phyloP scores from a whole-genome alignment of 306 rosid species.

The Bauhinia variegata region DNA sequence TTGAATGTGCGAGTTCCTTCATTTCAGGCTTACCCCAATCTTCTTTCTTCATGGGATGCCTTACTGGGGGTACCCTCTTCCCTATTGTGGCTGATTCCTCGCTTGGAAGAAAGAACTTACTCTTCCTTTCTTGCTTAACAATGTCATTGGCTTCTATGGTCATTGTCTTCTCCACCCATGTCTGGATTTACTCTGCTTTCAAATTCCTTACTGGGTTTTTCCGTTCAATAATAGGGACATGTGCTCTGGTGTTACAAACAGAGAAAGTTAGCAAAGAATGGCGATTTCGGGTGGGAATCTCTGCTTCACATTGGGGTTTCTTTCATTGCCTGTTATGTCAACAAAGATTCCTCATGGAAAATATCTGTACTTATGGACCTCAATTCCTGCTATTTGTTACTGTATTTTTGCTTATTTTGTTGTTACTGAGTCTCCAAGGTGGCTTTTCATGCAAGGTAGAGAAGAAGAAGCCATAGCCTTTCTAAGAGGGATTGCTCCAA shows the following conservation, averaged over 20 bases:
- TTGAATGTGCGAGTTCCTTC: conserved; percentile 43
- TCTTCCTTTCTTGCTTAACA: conserved; percentile 25
- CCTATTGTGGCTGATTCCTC: conserved; percentile 47
- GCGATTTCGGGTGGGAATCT: conserved; percentile 39
- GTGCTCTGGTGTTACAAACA: conserved; percentile 22
- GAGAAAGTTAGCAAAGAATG: conserved; percentile 39
- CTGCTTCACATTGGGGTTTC: conserved; percentile 37
- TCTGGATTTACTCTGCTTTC: conserved; percentile 47
- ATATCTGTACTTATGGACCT: conserved; percentile 34
- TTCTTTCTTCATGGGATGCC: conserved; percentile 47
- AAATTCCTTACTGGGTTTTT: conserved; percentile 38
- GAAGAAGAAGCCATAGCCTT: conserved; percentile 4
- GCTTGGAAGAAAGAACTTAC: conserved; percentile 48
- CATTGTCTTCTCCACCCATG: conserved; percentile 25
- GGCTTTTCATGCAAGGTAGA: conserved; percentile 29
- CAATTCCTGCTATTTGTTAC: conserved; percentile 32
- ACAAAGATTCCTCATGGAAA: conserved; percentile 37
- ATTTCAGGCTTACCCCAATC: conserved; percentile 38
- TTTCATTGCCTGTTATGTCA: conserved; percentile 36
- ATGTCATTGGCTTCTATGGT: conserved; percentile 34
- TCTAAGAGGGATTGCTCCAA: neutral
- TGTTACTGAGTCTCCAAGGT: conserved; percentile 37
- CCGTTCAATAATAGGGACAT: conserved; percentile 27
- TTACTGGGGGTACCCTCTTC: conserved; percentile 37
- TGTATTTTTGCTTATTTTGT: conserved; percentile 8